Base-by-base conservation (phyloP, 805 yeast species). In the Metschnikowia anglica region DNA sequence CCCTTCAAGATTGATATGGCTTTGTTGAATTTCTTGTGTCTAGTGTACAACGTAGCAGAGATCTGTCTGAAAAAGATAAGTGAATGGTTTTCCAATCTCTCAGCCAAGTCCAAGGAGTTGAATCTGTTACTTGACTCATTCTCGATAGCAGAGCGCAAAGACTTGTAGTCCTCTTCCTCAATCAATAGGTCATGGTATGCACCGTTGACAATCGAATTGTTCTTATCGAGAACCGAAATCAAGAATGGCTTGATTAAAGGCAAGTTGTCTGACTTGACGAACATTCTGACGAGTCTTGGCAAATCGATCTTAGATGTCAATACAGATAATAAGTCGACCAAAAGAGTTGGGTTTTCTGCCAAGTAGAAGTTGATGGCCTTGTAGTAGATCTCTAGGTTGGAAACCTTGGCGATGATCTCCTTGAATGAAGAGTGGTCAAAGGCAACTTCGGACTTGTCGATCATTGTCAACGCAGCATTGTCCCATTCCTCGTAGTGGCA, bases 401-500 rank as follows among this genome's bases (percentile, higher is more conserved):
- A 85, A 48, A 90, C 97, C 74, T 93, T 93, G 49, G 88, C 96
- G 48, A 93, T 74, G 36, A 93, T 83, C 61, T 93, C 98, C 73
- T 93, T 93, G 77, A 93, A 93, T 32, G 95, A 85, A 23, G 81
- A 70, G 63, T 93, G 99, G 56, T 93, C 98, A 59, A 91, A 90
- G 13, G 96, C 89, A 54, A 85, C 85, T 47, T 95, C 88, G 3
- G 96, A 84, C 62, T 82, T 88, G 65, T 93, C 97, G 74, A 93
- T 93, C 90, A 93, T 88, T 12, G 97, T 82, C 62, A 93, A 76
- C 26, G 97, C 89, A 48, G 99, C 99, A 66, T 93, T 93, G 66
- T 93, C 99, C 96, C 97, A 93, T 72, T 93, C 99, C 63, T 93
- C 99, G 65, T 93, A 93, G 68, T 93, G 99, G 62, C 97, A 89